A percentile compares a stretch with the other conserved stretches of the same genome.
phyloP scores from a whole-genome alignment of 371 early-diverging fungal species.

The Syncephalis fuscata region DNA sequence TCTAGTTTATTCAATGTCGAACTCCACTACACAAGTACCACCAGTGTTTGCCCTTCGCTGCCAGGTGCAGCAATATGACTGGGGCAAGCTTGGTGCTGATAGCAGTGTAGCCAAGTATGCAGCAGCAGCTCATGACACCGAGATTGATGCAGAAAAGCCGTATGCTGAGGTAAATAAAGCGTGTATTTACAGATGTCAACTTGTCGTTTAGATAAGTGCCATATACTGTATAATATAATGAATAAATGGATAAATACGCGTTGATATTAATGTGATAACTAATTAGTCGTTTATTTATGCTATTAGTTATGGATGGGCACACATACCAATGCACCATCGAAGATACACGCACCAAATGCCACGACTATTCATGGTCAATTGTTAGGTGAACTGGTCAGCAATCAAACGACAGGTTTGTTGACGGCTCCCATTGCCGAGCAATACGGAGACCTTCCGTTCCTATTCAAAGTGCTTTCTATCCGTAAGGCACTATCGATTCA shows the following conservation, averaged over 20 bases:
- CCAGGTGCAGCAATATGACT: constrained; percentile 76
- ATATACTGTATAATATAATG: too few relatives aligned
- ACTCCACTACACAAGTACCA: too few relatives aligned
- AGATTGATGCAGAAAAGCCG: constrained; percentile 39
- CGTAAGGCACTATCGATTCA: constrained; percentile 92
- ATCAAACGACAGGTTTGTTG: constrained; percentile 27
- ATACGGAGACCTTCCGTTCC: constrained; percentile 81
- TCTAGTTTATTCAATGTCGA: too few relatives aligned
- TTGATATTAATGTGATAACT: too few relatives aligned
- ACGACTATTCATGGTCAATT: background rate
- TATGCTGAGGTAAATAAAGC: constrained; percentile 68
- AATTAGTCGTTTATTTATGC: too few relatives aligned
- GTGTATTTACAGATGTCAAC: background rate
- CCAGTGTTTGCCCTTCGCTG: constrained; percentile 32
- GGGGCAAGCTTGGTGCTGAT: constrained; percentile 80
- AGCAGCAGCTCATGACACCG: constrained; percentile 24
- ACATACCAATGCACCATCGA: constrained; percentile 84
- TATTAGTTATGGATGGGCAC: constrained; percentile 96
- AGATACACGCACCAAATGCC: background rate
- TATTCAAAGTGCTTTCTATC: constrained; percentile 93
- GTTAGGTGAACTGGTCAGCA: background rate
- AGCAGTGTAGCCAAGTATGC: constrained; percentile 80
- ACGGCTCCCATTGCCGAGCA: constrained; percentile 25
- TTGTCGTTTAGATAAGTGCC: background rate
- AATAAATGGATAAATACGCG: too few relatives aligned